Percentiles rank a stretch among this genome's conserved stretches.
Conservation (phyloP, 164 flowering plant species). For the Umbellularia californica region DNA sequence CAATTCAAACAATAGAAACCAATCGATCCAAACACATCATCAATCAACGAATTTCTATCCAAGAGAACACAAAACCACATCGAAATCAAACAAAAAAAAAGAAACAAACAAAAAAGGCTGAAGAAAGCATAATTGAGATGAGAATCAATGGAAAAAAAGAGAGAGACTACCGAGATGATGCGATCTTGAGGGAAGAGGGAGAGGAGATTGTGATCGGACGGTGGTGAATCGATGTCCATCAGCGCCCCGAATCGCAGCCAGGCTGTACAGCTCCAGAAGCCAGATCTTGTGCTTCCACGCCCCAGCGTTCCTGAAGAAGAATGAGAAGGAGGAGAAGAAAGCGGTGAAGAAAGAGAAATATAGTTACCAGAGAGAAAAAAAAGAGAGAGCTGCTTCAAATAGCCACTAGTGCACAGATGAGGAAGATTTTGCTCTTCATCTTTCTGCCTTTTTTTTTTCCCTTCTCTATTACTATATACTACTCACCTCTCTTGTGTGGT, state of each 20-base stretch:
- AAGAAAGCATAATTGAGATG: not conserved
- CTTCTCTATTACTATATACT: too few species aligned
- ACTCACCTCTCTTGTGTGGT: too few species aligned
- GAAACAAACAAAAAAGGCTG: too few species aligned
- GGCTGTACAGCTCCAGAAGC: slow-evolving; percentile 39
- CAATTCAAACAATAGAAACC: not conserved
- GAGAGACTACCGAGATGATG: not conserved
- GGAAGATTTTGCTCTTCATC: too few species aligned
- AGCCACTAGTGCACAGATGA: too few species aligned
- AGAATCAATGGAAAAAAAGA: not conserved
- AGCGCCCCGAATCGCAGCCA: slow-evolving; percentile 39
- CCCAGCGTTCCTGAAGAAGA: slow-evolving; percentile 35
- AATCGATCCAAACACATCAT: not conserved
- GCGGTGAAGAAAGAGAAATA: too few species aligned
- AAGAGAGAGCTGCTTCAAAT: too few species aligned
- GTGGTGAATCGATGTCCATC: slow-evolving; percentile 46
- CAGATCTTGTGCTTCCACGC: slow-evolving; percentile 35
- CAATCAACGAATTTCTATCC: not conserved
- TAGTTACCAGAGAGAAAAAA: too few species aligned
- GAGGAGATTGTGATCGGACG: not conserved
- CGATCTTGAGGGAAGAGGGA: slow-evolving; percentile 22
- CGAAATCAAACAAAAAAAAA: not conserved
- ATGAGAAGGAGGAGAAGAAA: not conserved
- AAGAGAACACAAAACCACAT: too few species aligned
- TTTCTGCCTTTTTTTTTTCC: too few species aligned